A percentile compares a stretch with the other conserved stretches of the same genome.
Conservation (phyloP, 225 moss, liverwort and hornwort genomes). For the Physcomitrellopsis africana region DNA sequence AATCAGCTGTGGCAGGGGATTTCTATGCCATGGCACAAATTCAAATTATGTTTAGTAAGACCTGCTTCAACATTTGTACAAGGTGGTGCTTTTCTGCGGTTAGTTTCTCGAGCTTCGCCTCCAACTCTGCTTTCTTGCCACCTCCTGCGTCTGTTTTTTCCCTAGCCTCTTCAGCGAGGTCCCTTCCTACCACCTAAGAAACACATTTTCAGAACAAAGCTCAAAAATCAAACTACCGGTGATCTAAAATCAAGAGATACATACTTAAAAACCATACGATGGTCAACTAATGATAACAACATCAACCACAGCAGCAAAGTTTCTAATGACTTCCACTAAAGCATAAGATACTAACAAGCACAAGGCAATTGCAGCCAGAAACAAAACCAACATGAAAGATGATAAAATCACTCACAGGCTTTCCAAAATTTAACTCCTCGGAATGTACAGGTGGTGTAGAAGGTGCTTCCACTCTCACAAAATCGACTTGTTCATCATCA, state of each 20-base stretch:
- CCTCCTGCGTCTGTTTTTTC: constrained; percentile 35
- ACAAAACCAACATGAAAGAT: no score
- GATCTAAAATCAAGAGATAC: background rate
- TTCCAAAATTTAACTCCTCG: no score
- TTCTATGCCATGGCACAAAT: constrained; percentile 34
- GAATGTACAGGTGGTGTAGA: no score
- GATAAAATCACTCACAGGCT: no score
- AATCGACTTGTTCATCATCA: no score
- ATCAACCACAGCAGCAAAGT: background rate
- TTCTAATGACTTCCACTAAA: no score
- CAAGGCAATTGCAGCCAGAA: no score
- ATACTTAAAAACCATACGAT: background rate
- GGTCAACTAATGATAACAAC: background rate
- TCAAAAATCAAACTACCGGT: constrained; percentile 5
- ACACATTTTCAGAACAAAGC: constrained; percentile 27
- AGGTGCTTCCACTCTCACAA: no score
- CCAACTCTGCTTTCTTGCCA: constrained; percentile 68
- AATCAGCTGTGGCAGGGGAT: constrained; percentile 19
- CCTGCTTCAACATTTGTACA: constrained; percentile 95
- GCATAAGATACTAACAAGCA: no score
- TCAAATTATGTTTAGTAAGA: constrained; percentile 49
- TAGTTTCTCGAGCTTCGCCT: constrained; percentile 79
- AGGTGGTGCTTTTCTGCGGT: constrained; percentile 92
- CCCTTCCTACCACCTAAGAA: constrained; percentile 48
- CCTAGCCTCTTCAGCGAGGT: constrained; percentile 32